A percentile compares a stretch with the other conserved stretches of the same genome.
These are phyloP conservation scores for Bryum argenteum DNA, from an alignment of 225 moss, liverwort and hornwort species.

Conservation along the genomic window DNA sequence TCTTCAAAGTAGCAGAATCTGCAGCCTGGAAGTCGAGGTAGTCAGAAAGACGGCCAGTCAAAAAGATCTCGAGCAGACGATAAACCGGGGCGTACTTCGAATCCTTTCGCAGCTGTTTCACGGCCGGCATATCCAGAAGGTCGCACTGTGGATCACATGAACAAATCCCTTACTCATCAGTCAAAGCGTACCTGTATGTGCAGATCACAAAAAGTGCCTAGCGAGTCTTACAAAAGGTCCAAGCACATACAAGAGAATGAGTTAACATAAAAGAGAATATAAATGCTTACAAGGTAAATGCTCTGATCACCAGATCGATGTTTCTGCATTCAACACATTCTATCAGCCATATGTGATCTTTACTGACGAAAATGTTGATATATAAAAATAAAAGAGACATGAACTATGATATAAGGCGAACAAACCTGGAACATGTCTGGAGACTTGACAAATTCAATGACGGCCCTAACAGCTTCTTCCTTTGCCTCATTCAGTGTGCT, in stretches of 20 bases:
- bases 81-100: constrained; percentile 75
- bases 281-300: constrained; percentile 59
- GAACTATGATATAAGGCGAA: neutral
- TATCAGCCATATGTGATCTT: constrained; percentile 32
- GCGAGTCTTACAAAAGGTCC: neutral
- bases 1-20: constrained; percentile 71
- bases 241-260: neutral
- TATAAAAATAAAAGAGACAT: neutral
- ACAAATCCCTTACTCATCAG: constrained; percentile 16
- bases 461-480: constrained; percentile 89
- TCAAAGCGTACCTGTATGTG: neutral
- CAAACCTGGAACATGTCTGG: constrained; percentile 94
- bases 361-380: neutral
- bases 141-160: constrained; percentile 66
- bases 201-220: neutral
- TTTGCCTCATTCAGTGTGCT: constrained; percentile 85
- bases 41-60: constrained; percentile 78
- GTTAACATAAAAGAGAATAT: neutral
- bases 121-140: constrained; percentile 77
- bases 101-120: constrained; percentile 80
- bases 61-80: constrained; percentile 83
- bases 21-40: constrained; percentile 86
- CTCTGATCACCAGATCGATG: constrained; percentile 71
- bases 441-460: constrained; percentile 93
- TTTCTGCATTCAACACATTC: constrained; percentile 50